phyloP scores from a whole-genome alignment of 306 rosid genomes.

The Carpinus viminea region DNA sequence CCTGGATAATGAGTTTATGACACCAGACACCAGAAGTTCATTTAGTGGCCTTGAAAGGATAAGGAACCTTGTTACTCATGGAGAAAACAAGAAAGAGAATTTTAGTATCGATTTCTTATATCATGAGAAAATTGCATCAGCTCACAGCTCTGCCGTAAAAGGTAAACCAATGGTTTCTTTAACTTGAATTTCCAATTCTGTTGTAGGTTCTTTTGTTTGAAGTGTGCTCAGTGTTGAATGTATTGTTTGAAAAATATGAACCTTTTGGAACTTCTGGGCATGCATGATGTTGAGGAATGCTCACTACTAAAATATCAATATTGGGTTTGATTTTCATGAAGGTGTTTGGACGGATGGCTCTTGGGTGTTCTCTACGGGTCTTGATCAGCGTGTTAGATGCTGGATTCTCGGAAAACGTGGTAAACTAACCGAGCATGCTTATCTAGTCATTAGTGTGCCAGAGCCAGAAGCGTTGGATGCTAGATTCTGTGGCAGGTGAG shows the following conservation, averaged over 20 bases:
- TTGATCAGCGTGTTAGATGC: conserved; percentile 95
- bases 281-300: conserved; percentile 17
- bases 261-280: not conserved
- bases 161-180: conserved; percentile 41
- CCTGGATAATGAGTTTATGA: conserved; percentile 32
- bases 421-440: conserved; percentile 61
- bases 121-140: conserved; percentile 57
- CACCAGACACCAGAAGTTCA: conserved; percentile 24
- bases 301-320: conserved; percentile 8
- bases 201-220: not conserved
- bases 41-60: conserved; percentile 30
- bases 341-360: conserved; percentile 97
- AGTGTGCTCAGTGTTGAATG: not conserved
- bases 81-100: conserved; percentile 34
- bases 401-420: conserved; percentile 56
- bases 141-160: conserved; percentile 92
- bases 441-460: conserved; percentile 75
- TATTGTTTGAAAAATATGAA: conserved; percentile 4
- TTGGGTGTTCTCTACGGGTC: conserved; percentile 96
- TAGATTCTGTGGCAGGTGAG: conserved; percentile 70
- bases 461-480: conserved; percentile 95
- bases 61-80: conserved; percentile 26
- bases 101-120: conserved; percentile 49
- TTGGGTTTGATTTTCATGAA: conserved; percentile 42
- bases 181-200: not conserved